Evolutionary conservation across 164 flowering plant genomes (phyloP), one percentile per base, ranked within the genome.

Genomic region (Vitis rupestris): DNA sequence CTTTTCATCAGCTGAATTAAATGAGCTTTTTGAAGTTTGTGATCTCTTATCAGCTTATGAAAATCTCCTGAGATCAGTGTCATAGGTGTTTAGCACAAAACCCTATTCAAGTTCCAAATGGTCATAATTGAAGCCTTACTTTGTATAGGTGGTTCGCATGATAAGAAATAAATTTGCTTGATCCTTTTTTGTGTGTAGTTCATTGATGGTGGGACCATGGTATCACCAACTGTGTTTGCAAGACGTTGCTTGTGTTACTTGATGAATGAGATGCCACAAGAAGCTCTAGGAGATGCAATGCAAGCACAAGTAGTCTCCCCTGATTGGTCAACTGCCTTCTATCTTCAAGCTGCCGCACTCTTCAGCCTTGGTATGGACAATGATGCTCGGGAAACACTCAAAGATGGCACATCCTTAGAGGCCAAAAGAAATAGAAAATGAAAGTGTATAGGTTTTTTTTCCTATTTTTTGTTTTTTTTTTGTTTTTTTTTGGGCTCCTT

Each of bases 221-320:
- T 81, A 57, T 87, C 89, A 8, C 89, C 89, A 37, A 87, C 89
- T 0, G 84, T 83, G 27, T 81, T 72, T 76, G 88, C 86, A 0
- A 77, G 89, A 56, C 86, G 91, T 12, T 80, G 91, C 79, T 73
- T 87, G 70, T 76, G 82, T 69, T 80, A 86, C 68, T 68, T 86
- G 76, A 81, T 81, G 85, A 82, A 19, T 54, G 81, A 78, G 16
- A 81, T 79, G 87, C 69, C 83, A 2, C 85, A 87, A 68, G 88
- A 85, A 77, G 91, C 91, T 47, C 82, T 87, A 0, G 86, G 82
- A 57, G 91, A 86, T 66, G 87, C 91, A 0, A 85, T 87, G 88
- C 89, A 86, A 71, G 89, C 89, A 2, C 91, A 84, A 61, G 84
- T 82, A 4, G 62, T 82, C 44, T 77, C 82, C 4, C 87, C 89